Conservation (phyloP, 495 filamentous ascomycete species). For the Poronia punctata region DNA sequence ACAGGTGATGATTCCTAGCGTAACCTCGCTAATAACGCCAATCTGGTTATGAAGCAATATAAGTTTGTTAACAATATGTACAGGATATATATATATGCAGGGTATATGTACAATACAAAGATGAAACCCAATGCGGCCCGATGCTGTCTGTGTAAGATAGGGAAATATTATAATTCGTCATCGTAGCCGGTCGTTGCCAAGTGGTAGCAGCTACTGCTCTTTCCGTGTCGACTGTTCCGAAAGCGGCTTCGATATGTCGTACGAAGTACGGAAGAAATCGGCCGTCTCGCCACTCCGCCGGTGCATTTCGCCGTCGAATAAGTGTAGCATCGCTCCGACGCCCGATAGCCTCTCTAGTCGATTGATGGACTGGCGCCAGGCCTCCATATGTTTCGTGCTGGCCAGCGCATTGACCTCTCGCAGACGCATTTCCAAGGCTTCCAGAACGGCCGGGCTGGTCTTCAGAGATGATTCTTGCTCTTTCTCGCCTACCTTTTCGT, state of each 20-base stretch:
- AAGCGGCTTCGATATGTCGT: constrained; percentile 6
- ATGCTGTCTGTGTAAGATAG: not conserved
- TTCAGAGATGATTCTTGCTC: not conserved
- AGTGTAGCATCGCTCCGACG: constrained; percentile 11
- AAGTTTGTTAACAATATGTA: no score
- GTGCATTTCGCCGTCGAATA: constrained; percentile 10
- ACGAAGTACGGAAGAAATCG: constrained; percentile 9
- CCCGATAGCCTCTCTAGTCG: constrained; percentile 6
- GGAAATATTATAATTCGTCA: constrained; percentile 1
- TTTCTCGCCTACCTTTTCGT: not conserved
- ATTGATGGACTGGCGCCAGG: constrained; percentile 7
- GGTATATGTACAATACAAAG: constrained; percentile 6
- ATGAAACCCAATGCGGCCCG: not conserved
- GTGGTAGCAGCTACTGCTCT: not conserved
- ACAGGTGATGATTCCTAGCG: no score
- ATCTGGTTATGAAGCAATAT: no score
- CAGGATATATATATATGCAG: not conserved
- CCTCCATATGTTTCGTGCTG: constrained; percentile 6
- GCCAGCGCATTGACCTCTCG: constrained; percentile 10
- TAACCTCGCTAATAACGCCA: no score
- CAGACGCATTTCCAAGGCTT: constrained; percentile 8
- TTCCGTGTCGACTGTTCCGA: constrained; percentile 6
- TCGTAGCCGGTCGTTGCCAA: not conserved
- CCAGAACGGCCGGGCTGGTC: constrained; percentile 3
- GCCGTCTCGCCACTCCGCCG: constrained; percentile 10